A percentile compares a stretch with the other conserved stretches of the same genome.
These are phyloP conservation scores for Penicillium bovifimosum DNA, from an alignment of 495 filamentous ascomycete species.

Conservation along the genomic window DNA sequence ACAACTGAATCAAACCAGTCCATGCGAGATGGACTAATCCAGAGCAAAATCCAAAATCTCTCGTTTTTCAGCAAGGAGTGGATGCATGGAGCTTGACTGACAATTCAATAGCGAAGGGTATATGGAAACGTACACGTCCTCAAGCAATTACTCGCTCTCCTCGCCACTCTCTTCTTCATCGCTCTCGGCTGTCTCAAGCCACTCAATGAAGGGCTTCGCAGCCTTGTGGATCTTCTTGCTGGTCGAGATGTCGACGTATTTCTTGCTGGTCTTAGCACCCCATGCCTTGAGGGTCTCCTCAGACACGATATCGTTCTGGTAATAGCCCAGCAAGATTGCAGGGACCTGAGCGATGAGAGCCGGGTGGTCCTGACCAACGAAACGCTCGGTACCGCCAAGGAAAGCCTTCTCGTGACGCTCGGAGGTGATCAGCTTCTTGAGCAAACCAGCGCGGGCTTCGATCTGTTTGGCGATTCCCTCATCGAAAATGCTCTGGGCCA, in stretches of 20 bases:
- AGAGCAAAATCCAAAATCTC: not conserved
- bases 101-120: not conserved
- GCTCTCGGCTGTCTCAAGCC: slow-evolving; percentile 87
- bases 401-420: slow-evolving; percentile 95
- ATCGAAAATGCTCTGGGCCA: slow-evolving; percentile 91
- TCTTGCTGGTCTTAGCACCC: slow-evolving; percentile 93
- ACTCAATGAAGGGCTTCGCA: slow-evolving; percentile 86
- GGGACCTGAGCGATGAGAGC: slow-evolving; percentile 73
- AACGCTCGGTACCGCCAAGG: slow-evolving; percentile 93
- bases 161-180: slow-evolving; percentile 66
- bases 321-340: slow-evolving; percentile 79
- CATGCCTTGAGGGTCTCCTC: slow-evolving; percentile 88
- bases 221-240: slow-evolving; percentile 96
- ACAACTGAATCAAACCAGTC: not conserved
- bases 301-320: slow-evolving; percentile 77
- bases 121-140: not conserved
- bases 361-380: slow-evolving; percentile 76
- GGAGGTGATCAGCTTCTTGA: slow-evolving; percentile 87
- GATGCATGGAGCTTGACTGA: not conserved
- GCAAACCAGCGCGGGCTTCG: slow-evolving; percentile 68
- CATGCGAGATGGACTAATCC: not conserved
- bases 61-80: not conserved
- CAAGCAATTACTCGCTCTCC: slow-evolving; percentile 27
- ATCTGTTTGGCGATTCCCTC: slow-evolving; percentile 86
- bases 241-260: slow-evolving; percentile 82